phyloP scores from a whole-genome alignment of 352 stramenopile genomes.

The Phytophthora multivora region DNA sequence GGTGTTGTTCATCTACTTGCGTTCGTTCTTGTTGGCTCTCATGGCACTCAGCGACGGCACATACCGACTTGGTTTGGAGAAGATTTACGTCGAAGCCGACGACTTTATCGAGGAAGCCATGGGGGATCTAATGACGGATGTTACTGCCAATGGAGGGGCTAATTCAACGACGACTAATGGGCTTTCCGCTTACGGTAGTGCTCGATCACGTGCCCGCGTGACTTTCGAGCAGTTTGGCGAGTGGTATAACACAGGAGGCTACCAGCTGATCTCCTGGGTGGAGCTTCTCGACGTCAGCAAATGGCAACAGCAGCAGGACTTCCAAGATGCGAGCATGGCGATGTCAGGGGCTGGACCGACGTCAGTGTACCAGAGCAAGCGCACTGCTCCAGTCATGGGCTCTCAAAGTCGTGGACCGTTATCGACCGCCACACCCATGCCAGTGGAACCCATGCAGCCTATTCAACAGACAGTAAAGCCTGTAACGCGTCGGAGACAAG shows the following conservation, averaged over 20 bases:
- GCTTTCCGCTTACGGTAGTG: constrained; percentile 67
- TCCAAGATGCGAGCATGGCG: constrained; percentile 54
- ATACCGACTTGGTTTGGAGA: constrained; percentile 82
- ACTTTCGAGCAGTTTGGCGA: constrained; percentile 93
- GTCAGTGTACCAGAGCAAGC: constrained; percentile 38
- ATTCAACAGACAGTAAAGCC: constrained; percentile 61
- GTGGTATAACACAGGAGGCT: constrained; percentile 88
- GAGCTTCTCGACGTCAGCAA: constrained; percentile 84
- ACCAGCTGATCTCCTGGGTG: constrained; percentile 86
- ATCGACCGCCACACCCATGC: constrained; percentile 36
- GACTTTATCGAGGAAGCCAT: constrained; percentile 89
- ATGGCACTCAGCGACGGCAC: constrained; percentile 88
- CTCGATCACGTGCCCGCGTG: constrained; percentile 66
- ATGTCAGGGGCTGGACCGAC: constrained; percentile 29
- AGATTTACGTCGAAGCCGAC: constrained; percentile 87
- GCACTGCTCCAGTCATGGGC: constrained; percentile 39
- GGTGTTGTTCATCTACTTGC: constrained; percentile 86
- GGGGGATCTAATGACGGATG: constrained; percentile 84
- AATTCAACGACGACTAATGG: constrained; percentile 35
- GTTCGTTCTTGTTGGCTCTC: constrained; percentile 81
- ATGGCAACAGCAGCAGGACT: constrained; percentile 84
- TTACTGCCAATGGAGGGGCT: constrained; percentile 52
- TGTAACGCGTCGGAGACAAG: constrained; percentile 65
- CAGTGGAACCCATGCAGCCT: constrained; percentile 62
- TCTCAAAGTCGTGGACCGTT: constrained; percentile 59